A percentile compares a stretch with the other conserved stretches of the same genome.
These are phyloP conservation scores for Neurospora terricola DNA, from an alignment of 495 filamentous ascomycete species.

Conservation along the genomic window DNA sequence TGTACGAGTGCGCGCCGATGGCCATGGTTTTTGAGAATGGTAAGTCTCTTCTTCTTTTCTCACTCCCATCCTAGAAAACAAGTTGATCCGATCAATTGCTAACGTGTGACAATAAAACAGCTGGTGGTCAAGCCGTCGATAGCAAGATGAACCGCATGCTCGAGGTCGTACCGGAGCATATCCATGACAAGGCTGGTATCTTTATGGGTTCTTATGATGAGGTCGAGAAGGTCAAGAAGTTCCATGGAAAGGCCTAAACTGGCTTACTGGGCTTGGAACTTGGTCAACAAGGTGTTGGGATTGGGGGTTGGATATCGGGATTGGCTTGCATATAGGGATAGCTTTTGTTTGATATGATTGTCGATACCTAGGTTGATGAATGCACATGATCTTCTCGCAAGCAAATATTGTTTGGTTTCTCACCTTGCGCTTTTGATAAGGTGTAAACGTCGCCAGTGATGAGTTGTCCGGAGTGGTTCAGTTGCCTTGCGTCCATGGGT, in stretches of 20 bases:
- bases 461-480: neutral
- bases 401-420: neutral
- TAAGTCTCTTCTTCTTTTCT: conserved; percentile 30
- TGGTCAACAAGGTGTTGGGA: neutral
- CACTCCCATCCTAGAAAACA: no score
- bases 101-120: conserved; percentile 27
- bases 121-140: conserved; percentile 85
- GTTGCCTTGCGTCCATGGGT: neutral
- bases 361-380: neutral
- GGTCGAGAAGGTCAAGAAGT: conserved; percentile 86
- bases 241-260: conserved; percentile 19
- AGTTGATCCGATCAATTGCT: neutral
- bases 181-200: conserved; percentile 92
- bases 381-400: neutral
- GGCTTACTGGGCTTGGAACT: no score
- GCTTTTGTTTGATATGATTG: neutral
- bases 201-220: conserved; percentile 93
- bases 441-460: neutral
- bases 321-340: neutral
- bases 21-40: conserved; percentile 98
- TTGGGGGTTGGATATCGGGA: neutral
- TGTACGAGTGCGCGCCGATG: conserved; percentile 99
- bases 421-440: neutral
- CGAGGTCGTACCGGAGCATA: conserved; percentile 79
- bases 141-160: conserved; percentile 84